phyloP scores from a whole-genome alignment of 2,329 filamentous ascomycete genomes.

The Nectriaceae sp. region DNA sequence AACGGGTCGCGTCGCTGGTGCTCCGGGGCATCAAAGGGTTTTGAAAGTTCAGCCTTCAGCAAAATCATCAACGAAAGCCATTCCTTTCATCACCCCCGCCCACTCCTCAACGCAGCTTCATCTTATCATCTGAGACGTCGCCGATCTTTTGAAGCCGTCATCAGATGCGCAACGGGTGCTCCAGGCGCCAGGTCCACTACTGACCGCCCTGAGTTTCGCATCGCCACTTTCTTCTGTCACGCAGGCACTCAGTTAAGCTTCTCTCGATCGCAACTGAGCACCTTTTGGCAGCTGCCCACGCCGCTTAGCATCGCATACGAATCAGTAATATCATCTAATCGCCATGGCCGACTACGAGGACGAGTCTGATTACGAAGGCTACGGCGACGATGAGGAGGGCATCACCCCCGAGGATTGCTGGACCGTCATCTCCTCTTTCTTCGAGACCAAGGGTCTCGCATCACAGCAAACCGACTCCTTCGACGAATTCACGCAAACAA shows the following conservation, averaged over 20 bases:
- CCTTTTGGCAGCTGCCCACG: not conserved
- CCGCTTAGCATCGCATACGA: not conserved
- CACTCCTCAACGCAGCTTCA: slow-evolving; percentile 15
- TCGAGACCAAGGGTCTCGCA: slow-evolving; percentile 91
- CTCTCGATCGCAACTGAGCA: not conserved
- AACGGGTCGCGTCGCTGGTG: slow-evolving; percentile 24
- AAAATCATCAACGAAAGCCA: slow-evolving; percentile 29
- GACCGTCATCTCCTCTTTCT: slow-evolving; percentile 96
- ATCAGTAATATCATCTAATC: slow-evolving; percentile 12
- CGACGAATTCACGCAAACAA: slow-evolving; percentile 92
- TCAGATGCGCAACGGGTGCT: slow-evolving; percentile 36
- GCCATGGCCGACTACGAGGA: slow-evolving; percentile 60
- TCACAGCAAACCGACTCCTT: slow-evolving; percentile 98
- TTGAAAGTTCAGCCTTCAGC: slow-evolving; percentile 20
- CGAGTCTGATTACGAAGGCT: slow-evolving; percentile 67
- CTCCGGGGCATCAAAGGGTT: slow-evolving; percentile 24
- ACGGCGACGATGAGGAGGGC: slow-evolving; percentile 65
- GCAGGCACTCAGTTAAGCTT: slow-evolving; percentile 9
- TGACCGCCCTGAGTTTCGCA: slow-evolving; percentile 32
- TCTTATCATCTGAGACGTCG: slow-evolving; percentile 18
- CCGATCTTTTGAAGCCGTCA: slow-evolving; percentile 23
- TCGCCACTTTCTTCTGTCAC: slow-evolving; percentile 19
- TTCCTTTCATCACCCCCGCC: slow-evolving; percentile 19
- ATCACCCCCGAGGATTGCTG: slow-evolving; percentile 98
- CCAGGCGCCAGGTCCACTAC: slow-evolving; percentile 34